Conservation (phyloP, 2,329 filamentous ascomycete species). For the Epichloe bromicola region DNA sequence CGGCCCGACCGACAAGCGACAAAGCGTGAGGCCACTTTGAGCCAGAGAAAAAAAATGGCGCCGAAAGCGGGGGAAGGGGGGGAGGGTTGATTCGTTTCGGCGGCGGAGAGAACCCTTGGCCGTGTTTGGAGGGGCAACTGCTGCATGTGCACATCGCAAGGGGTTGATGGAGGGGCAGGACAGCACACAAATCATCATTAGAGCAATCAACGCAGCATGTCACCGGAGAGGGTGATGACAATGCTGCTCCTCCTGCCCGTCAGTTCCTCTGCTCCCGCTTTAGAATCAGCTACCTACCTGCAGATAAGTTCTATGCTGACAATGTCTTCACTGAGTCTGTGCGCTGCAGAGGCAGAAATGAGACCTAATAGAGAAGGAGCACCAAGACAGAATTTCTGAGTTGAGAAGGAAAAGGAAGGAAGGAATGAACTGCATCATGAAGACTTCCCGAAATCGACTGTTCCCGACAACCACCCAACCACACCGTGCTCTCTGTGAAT, state of each 20-base stretch:
- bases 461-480: not conserved
- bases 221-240: too few relatives aligned
- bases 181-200: fast-evolving
- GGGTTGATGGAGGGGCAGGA: not conserved
- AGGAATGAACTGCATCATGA: not conserved
- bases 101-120: not conserved
- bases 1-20: not conserved
- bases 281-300: too few relatives aligned
- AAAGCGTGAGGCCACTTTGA: conserved; percentile 11
- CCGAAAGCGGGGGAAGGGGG: conserved; percentile 21
- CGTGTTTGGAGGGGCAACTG: not conserved
- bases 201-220: too few relatives aligned
- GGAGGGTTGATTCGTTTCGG: not conserved
- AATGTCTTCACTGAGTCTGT: not conserved
- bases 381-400: not conserved
- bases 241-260: too few relatives aligned
- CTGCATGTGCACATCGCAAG: not conserved
- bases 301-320: not conserved
- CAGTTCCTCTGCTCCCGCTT: not conserved
- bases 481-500: not conserved
- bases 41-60: conserved; percentile 13
- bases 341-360: not conserved
- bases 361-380: not conserved
- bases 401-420: not conserved
- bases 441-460: not conserved